phyloP scores from a whole-genome alignment of 169 alveolate species.

The Plasmodium fragile region DNA sequence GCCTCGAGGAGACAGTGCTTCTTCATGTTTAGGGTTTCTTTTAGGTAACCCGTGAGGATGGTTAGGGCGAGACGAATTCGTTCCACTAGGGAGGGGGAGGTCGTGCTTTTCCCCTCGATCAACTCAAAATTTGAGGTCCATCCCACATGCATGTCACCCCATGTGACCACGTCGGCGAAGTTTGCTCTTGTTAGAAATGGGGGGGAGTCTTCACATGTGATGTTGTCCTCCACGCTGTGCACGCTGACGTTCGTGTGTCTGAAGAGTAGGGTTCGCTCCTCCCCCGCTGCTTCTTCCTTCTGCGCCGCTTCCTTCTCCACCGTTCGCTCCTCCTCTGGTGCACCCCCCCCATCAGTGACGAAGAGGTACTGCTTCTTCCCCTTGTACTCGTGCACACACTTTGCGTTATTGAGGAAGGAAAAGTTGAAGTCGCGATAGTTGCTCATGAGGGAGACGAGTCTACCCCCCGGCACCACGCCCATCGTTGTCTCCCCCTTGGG shows the following conservation, averaged over 20 bases:
- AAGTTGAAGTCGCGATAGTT: slow-evolving; percentile 27
- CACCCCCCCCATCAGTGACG: background rate
- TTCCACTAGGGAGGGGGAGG: background rate
- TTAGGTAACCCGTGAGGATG: slow-evolving; percentile 25
- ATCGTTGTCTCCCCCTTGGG: background rate
- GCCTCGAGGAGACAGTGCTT: slow-evolving; percentile 19
- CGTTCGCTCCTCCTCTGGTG: too few species aligned
- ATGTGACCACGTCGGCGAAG: background rate
- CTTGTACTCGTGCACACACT: slow-evolving; percentile 4
- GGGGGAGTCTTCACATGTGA: background rate
- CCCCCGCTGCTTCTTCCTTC: background rate
- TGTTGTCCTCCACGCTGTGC: slow-evolving; percentile 1
- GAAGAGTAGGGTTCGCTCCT: background rate
- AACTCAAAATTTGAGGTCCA: background rate
- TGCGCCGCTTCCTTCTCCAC: background rate
- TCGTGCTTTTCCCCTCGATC: background rate
- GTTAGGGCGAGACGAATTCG: background rate
- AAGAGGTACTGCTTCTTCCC: slow-evolving; percentile 11
- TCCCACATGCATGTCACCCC: background rate
- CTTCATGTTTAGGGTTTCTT: slow-evolving; percentile 26
- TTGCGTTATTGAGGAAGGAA: slow-evolving; percentile 35
- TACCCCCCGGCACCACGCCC: background rate
- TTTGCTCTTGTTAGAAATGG: background rate
- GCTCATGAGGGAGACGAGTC: slow-evolving; percentile 7
- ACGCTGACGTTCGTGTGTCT: slow-evolving; percentile 13